Base-by-base conservation (phyloP, 139 green algal genomes). In the Tetratostichococcus sp. region DNA sequence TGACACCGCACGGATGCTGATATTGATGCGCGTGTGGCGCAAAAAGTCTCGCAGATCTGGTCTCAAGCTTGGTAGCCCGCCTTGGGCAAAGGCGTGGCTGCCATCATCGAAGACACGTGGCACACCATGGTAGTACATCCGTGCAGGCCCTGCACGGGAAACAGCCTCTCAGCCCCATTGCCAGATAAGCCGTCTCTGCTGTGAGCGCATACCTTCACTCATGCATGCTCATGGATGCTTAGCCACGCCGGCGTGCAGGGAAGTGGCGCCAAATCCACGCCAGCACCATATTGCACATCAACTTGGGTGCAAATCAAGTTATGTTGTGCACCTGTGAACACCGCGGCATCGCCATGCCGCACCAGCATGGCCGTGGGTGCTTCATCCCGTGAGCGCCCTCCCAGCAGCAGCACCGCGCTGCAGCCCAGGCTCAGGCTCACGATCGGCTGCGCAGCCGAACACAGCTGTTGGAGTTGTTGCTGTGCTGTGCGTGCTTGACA, bases 361-460 rank as follows among this genome's bases (percentile, higher is more conserved):
- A 98, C 72, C 71, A 93, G 68, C 69, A 98, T 70, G 16, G 94
- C 74, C 1, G 79, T 86, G 6, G 93, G 94, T 0, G 42, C 25
- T 35, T 75, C 62, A 0, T 93, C 86, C 69, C 76, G 86, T 11
- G 72, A 90, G 0, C 43, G 21, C 26, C 71, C 70, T 68, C 93
- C 93, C 30, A 97, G 84, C 1, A 98, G 84, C 77, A 98, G 97
- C 22, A 98, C 78, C 1, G 87, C 94, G 35, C 83, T 76, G 79
- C 88, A 93, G 26, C 94, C 94, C 21, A 98, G 66, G 65, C 85
- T 94, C 16, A 97, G 65, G 57, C 74, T 91, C 1, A 98, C 91
- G 31, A 98, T 91, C 25, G 94, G 94, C 74, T 94, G 79, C 50
- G 19, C n/a, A n/a, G n/a, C n/a, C n/a, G n/a, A n/a, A n/a, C n/a